Evolutionary conservation across 108 stramenopile genomes (phyloP).

Genomic region (Pseudonitzschia pungens): DNA sequence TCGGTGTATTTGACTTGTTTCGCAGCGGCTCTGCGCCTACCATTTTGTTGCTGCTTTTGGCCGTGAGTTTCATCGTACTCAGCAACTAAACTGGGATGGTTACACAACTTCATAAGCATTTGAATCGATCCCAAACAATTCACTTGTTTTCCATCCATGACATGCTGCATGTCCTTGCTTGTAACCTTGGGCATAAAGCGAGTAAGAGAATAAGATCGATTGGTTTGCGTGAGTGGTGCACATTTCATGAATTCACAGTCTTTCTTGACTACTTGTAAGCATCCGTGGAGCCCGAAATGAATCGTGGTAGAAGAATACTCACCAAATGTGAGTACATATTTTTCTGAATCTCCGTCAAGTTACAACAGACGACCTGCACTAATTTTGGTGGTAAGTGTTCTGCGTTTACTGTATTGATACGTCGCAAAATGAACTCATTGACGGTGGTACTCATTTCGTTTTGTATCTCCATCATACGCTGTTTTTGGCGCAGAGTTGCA

Average conservation of each 20-base stretch:
- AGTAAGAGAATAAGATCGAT: neutral
- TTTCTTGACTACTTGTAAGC: too few species aligned
- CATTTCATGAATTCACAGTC: too few species aligned
- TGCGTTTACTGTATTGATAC: slow-evolving; percentile 96
- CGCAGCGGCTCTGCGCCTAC: slow-evolving; percentile 51
- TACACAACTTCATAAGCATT: slow-evolving; percentile 95
- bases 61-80: slow-evolving; percentile 58
- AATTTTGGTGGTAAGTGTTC: slow-evolving; percentile 98
- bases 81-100: slow-evolving; percentile 88
- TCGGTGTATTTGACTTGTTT: slow-evolving; percentile 75
- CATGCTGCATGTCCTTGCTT: slow-evolving; percentile 93
- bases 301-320: neutral
- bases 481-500: slow-evolving; percentile 86
- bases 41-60: slow-evolving; percentile 26
- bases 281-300: neutral
- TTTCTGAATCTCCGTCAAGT: slow-evolving; percentile 92
- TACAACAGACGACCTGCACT: slow-evolving; percentile 97
- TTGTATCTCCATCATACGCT: slow-evolving; percentile 82
- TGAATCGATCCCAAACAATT: slow-evolving; percentile 94
- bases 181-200: slow-evolving; percentile 10
- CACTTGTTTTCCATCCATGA: slow-evolving; percentile 95
- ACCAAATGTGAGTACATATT: slow-evolving; percentile 95
- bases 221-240: neutral
- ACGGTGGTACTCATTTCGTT: slow-evolving; percentile 88
- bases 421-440: slow-evolving; percentile 95